phyloP scores from a whole-genome alignment of 208 protist genomes.

The Leishmania turanica region DNA sequence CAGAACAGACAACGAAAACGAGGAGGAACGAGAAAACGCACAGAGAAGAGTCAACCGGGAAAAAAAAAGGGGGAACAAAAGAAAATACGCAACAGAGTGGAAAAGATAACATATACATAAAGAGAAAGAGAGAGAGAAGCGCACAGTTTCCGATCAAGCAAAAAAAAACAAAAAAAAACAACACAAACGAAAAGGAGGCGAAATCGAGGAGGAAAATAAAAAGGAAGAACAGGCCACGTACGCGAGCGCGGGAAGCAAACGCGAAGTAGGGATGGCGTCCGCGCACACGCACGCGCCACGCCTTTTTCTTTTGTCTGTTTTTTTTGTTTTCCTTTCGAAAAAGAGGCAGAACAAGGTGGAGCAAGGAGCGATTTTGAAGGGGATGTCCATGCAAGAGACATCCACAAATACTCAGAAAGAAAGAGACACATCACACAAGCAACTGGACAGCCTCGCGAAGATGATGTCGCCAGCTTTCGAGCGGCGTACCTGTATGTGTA shows the following conservation, averaged over 20 bases:
- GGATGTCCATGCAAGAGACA: background rate
- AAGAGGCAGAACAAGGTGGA: background rate
- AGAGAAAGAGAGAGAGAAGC: background rate
- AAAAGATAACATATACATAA: background rate
- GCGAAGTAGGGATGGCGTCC: background rate
- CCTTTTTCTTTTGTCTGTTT: background rate
- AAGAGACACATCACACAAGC: background rate
- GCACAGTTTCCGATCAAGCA: background rate
- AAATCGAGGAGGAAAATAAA: background rate
- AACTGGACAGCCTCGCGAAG: background rate
- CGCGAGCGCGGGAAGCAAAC: background rate
- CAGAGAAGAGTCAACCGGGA: background rate
- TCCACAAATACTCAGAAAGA: background rate
- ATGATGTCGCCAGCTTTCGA: background rate
- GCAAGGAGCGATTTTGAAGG: background rate
- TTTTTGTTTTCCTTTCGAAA: background rate
- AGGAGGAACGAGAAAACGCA: background rate
- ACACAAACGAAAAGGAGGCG: background rate
- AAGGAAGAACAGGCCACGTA: background rate
- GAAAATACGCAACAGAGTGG: background rate
- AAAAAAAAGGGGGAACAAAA: background rate
- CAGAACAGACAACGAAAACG: background rate
- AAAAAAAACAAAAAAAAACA: background rate
- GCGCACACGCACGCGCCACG: background rate
- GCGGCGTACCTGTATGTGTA: background rate